Evolutionary conservation across 1,139 yeast species (phyloP).

Genomic region (Blastobotrys apis): DNA sequence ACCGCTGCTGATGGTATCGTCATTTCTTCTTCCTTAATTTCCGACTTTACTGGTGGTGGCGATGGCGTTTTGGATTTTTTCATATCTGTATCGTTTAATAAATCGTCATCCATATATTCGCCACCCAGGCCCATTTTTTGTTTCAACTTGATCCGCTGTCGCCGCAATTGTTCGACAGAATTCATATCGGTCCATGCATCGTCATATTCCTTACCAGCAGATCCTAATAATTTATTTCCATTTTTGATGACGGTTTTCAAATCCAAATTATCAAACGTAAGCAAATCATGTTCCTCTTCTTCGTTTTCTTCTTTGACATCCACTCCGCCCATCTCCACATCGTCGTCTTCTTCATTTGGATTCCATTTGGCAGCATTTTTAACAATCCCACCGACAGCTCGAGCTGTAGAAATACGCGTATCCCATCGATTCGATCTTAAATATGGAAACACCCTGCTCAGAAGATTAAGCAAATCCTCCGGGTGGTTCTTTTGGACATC

Average conservation of each 20-base stretch:
- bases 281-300: slow-evolving; percentile 34
- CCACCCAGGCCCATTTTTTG: slow-evolving; percentile 43
- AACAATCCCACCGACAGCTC: slow-evolving; percentile 92
- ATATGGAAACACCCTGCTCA: slow-evolving; percentile 89
- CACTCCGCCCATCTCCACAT: slow-evolving; percentile 18
- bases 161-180: slow-evolving; percentile 38
- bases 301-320: slow-evolving; percentile 22
- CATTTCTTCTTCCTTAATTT: slow-evolving; percentile 9
- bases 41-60: slow-evolving; percentile 13
- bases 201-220: slow-evolving; percentile 52
- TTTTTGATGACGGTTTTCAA: slow-evolving; percentile 59
- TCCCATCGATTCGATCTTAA: slow-evolving; percentile 87
- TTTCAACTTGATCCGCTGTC: slow-evolving; percentile 40
- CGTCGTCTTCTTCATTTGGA: slow-evolving; percentile 48
- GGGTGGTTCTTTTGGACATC: slow-evolving; percentile 94
- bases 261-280: slow-evolving; percentile 60
- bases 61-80: slow-evolving; percentile 17
- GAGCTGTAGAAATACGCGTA: slow-evolving; percentile 89
- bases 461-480: slow-evolving; percentile 76
- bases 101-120: slow-evolving; percentile 40
- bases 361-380: slow-evolving; percentile 78
- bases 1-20: slow-evolving; percentile 9
- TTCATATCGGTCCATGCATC: slow-evolving; percentile 36
- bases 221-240: slow-evolving; percentile 69
- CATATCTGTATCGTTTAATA: slow-evolving; percentile 34